Evolutionary conservation across 352 stramenopile genomes (phyloP).

Genomic region (Elongisporangium undulatum): DNA sequence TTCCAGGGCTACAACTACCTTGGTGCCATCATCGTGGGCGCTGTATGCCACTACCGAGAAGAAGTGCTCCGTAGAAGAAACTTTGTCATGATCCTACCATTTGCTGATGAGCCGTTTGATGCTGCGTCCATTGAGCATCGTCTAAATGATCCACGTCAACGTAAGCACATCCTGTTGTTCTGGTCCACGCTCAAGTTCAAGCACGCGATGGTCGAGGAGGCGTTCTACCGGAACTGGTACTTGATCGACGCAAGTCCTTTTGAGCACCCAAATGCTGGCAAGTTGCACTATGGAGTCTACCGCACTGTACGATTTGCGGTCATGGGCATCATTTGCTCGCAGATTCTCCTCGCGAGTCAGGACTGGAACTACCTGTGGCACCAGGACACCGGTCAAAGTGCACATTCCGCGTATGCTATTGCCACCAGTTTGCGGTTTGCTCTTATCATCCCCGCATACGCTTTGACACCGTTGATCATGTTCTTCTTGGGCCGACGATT

Average conservation of each 20-base stretch:
- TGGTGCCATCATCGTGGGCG: conserved; percentile 26
- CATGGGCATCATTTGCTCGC: conserved; percentile 23
- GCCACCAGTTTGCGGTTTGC: conserved; percentile 23
- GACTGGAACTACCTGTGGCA: conserved; percentile 35
- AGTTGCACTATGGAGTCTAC: conserved; percentile 31
- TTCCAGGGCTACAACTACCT: conserved; percentile 45
- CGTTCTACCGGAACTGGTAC: conserved; percentile 45
- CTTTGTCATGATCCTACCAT: conserved; percentile 33
- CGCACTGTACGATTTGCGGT: conserved; percentile 32
- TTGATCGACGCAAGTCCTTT: conserved; percentile 38
- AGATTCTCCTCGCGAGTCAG: conserved; percentile 33
- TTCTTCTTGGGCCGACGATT: conserved; percentile 20
- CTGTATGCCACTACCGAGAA: conserved; percentile 32
- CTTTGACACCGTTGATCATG: conserved; percentile 15
- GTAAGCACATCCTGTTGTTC: conserved; percentile 29
- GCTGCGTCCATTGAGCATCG: conserved; percentile 9
- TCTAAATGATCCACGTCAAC: conserved; percentile 27
- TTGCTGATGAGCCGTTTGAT: conserved; percentile 22
- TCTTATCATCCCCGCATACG: conserved; percentile 30
- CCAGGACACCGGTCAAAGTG: not conserved
- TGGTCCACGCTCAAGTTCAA: conserved; percentile 31
- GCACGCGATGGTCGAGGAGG: conserved; percentile 26
- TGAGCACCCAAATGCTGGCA: conserved; percentile 31
- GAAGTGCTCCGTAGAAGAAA: conserved; percentile 32
- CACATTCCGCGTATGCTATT: conserved; percentile 12